Evolutionary conservation across 345 rosid species (phyloP).

Genomic region (Eucalyptus virginea): DNA sequence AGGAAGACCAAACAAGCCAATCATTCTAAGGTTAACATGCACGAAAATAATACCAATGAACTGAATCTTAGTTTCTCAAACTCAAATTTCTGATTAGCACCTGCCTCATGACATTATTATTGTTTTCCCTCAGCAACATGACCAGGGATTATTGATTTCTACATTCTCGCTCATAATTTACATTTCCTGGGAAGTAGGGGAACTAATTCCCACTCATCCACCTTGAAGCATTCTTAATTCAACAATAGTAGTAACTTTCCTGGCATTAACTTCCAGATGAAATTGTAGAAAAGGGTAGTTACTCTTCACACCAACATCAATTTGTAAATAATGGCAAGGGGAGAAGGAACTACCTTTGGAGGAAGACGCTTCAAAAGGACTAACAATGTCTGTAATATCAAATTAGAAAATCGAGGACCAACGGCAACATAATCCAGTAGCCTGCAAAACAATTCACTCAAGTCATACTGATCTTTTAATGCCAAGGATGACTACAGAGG

Average conservation of each 20-base stretch:
- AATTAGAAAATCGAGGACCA: conserved; percentile 90
- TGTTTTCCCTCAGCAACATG: not conserved
- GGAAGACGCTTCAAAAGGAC: conserved; percentile 91
- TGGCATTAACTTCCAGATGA: not conserved
- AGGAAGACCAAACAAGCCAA: not conserved
- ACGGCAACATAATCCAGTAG: conserved; percentile 79
- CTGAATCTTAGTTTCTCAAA: not conserved
- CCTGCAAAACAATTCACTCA: conserved; percentile 21
- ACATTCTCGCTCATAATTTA: not conserved
- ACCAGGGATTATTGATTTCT: not conserved
- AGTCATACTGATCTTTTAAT: not conserved
- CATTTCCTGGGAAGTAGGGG: not conserved
- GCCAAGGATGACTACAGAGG: not conserved
- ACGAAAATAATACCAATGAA: not conserved
- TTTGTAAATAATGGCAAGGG: not conserved
- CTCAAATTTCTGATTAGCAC: not conserved
- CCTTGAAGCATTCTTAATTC: not conserved
- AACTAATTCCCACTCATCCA: not conserved
- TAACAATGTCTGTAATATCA: conserved; percentile 79
- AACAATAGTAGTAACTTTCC: not conserved
- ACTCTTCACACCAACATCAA: not conserved
- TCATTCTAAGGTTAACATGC: not conserved
- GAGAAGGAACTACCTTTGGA: conserved; percentile 48
- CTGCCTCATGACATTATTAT: not conserved
- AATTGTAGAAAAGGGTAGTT: not conserved